phyloP scores from a whole-genome alignment of 768 basidiomycete genomes.

The Nevesoporus exiguus region DNA sequence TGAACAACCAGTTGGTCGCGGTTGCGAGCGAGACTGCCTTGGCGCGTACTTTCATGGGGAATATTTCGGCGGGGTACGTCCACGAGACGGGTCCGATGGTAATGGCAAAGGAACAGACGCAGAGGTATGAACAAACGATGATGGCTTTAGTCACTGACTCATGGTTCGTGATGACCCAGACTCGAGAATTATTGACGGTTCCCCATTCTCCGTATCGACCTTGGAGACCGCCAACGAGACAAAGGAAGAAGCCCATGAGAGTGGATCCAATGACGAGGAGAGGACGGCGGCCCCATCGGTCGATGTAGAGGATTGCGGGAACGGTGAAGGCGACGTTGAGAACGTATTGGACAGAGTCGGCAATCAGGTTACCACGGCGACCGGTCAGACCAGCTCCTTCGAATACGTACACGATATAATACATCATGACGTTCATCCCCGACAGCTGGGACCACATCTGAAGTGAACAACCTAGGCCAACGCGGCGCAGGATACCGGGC shows the following conservation, averaged over 20 bases:
- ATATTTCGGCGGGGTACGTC: conserved; percentile 72
- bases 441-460: conserved; percentile 81
- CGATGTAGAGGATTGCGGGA: conserved; percentile 60
- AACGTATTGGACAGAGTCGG: conserved; percentile 60
- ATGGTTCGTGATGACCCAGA: conserved; percentile 63
- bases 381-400: conserved; percentile 76
- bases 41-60: conserved; percentile 64
- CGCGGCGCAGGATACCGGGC: conserved; percentile 64
- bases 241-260: conserved; percentile 74
- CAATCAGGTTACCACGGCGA: conserved; percentile 69
- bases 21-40: conserved; percentile 50
- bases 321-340: conserved; percentile 41
- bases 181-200: conserved; percentile 35
- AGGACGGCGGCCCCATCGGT: conserved; percentile 76
- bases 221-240: conserved; percentile 74
- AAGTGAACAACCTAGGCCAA: conserved; percentile 62
- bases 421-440: conserved; percentile 84
- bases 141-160: conserved; percentile 59
- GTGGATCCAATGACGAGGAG: conserved; percentile 65
- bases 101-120: conserved; percentile 70
- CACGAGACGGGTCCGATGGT: conserved; percentile 77
- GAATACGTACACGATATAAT: conserved; percentile 61
- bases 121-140: conserved; percentile 76
- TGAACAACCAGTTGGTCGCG: conserved; percentile 60
- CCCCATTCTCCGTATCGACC: conserved; percentile 66